A percentile compares a stretch with the other conserved stretches of the same genome.
Evolutionary conservation across 257 asterid genomes (phyloP).

Genomic region (Fraxinus excelsior): DNA sequence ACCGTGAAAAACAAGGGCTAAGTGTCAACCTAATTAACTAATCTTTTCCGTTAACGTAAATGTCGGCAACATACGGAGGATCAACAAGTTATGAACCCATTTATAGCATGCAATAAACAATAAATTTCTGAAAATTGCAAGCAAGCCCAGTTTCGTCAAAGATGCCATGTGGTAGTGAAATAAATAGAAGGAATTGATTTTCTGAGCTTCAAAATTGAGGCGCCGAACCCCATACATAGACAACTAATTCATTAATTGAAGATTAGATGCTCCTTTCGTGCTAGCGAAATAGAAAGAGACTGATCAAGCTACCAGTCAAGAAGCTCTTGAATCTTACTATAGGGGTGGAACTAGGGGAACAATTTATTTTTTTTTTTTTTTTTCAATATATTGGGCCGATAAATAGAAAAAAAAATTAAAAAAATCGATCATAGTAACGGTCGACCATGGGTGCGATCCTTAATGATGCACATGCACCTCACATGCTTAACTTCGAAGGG

Average conservation of each 20-base stretch:
- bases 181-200: neutral
- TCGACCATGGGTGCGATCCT: too few relatives aligned
- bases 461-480: neutral
- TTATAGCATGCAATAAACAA: neutral
- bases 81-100: too few relatives aligned
- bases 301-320: conserved; percentile 5
- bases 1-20: too few relatives aligned
- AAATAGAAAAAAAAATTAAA: too few relatives aligned
- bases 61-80: too few relatives aligned
- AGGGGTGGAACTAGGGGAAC: too few relatives aligned
- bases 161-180: neutral
- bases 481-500: neutral
- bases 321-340: neutral
- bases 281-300: conserved; percentile 18
- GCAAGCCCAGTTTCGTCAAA: neutral
- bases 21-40: too few relatives aligned
- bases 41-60: too few relatives aligned
- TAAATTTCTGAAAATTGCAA: neutral
- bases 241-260: conserved; percentile 43
- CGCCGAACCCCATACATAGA: conserved; percentile 24
- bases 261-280: conserved; percentile 24
- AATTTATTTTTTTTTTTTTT: too few relatives aligned
- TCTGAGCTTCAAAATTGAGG: conserved; percentile 1
- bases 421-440: too few relatives aligned
- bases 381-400: too few relatives aligned